These are phyloP conservation scores for Dimargaris cristalligena DNA, from an alignment of 192 early-diverging fungal species.

Conservation along the genomic window DNA sequence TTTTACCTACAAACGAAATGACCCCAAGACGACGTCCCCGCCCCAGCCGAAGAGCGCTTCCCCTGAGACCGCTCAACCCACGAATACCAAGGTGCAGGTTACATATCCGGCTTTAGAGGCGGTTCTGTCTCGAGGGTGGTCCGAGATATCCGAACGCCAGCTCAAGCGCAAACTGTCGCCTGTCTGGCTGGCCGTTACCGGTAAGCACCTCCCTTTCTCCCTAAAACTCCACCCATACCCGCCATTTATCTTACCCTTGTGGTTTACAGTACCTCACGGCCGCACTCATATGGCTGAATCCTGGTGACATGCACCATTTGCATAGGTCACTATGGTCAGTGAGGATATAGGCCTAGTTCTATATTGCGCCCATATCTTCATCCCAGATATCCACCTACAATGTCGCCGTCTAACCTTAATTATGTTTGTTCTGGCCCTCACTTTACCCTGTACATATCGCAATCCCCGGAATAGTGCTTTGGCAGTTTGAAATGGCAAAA, in stretches of 20 bases:
- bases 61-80: too few species aligned
- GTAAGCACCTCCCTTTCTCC: background rate
- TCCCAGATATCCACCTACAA: too few species aligned
- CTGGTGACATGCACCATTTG: background rate
- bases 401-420: too few species aligned
- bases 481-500: too few species aligned
- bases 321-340: too few species aligned
- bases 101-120: background rate
- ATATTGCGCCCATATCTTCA: too few species aligned
- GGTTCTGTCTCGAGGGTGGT: background rate
- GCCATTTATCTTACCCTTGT: background rate
- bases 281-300: background rate
- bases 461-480: too few species aligned
- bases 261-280: background rate
- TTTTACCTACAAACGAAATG: background rate
- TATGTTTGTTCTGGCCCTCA: too few species aligned
- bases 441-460: too few species aligned
- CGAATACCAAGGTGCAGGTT: background rate
- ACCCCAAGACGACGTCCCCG: background rate
- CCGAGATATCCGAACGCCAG: background rate
- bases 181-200: background rate
- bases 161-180: background rate
- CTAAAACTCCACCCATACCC: background rate
- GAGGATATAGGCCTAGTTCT: too few species aligned
- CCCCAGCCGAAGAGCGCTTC: background rate